phyloP scores from a whole-genome alignment of 2,329 filamentous ascomycete genomes.

The Trichoderma arundinaceum region DNA sequence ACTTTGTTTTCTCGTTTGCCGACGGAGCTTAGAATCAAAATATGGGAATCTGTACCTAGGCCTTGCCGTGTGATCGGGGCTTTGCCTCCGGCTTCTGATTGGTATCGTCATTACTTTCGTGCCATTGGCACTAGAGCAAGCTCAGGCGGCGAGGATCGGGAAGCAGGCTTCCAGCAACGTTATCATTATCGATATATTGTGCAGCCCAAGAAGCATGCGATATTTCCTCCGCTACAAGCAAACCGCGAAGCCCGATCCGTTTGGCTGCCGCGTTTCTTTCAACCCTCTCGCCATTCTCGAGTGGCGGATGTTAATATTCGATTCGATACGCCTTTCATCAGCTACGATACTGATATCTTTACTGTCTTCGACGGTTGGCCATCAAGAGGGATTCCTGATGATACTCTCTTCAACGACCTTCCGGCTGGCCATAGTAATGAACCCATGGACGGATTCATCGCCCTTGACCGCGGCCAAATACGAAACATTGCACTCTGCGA shows the following conservation, averaged over 20 bases:
- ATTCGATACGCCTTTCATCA: slow-evolving; percentile 21
- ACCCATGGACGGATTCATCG: slow-evolving; percentile 8
- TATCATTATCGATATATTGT: slow-evolving; percentile 23
- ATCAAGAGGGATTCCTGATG: slow-evolving; percentile 1
- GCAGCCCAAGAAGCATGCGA: slow-evolving; percentile 17
- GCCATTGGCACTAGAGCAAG: slow-evolving; percentile 10
- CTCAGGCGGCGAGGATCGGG: neutral
- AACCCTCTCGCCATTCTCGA: neutral
- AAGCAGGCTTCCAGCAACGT: neutral
- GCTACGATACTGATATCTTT: slow-evolving; percentile 22
- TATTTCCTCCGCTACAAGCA: slow-evolving; percentile 20
- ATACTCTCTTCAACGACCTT: neutral
- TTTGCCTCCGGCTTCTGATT: slow-evolving; percentile 11
- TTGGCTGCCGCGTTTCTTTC: slow-evolving; percentile 14
- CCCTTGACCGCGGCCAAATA: slow-evolving; percentile 9
- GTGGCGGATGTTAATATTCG: slow-evolving; percentile 7
- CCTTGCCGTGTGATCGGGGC: slow-evolving; percentile 16
- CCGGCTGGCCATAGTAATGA: neutral
- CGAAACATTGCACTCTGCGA: slow-evolving; percentile 20
- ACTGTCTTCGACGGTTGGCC: slow-evolving; percentile 17
- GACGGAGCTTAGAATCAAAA: slow-evolving; percentile 15
- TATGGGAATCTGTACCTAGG: slow-evolving; percentile 20
- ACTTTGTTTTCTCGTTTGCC: slow-evolving; percentile 5
- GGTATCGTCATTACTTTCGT: slow-evolving; percentile 22
- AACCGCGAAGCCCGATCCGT: slow-evolving; percentile 8